These are phyloP conservation scores for Tetrahymena thermophila DNA, from an alignment of 73 alveolate species.

Conservation along the genomic window DNA sequence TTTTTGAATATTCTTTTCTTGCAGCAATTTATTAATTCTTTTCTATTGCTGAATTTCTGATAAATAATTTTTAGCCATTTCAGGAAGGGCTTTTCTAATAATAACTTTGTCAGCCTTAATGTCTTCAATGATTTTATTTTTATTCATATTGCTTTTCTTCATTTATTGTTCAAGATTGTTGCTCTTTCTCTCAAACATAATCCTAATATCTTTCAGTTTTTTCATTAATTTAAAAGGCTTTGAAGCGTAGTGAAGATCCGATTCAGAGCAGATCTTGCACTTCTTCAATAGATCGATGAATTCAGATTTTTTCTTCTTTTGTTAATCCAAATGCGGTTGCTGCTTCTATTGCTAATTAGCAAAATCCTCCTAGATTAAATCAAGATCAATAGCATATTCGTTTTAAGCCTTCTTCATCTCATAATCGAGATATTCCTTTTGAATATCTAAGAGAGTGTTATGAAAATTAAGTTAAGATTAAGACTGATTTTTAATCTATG, in stretches of 20 bases:
- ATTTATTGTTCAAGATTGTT: not conserved
- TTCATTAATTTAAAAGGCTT: not conserved
- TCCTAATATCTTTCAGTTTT: not conserved
- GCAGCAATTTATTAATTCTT: not conserved
- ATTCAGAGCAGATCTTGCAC: not conserved
- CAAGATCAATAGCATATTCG: not conserved
- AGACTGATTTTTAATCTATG: not conserved
- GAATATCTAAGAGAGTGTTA: not conserved
- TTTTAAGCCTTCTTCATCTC: not conserved
- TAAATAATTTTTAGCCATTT: not conserved
- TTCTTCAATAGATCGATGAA: not conserved
- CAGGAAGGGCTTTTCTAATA: not conserved
- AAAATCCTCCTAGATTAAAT: not conserved
- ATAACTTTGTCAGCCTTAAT: not conserved
- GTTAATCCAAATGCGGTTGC: not conserved
- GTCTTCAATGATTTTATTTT: not conserved
- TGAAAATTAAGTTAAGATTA: not conserved
- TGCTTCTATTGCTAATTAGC: not conserved
- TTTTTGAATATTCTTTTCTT: not conserved
- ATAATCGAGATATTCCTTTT: not conserved
- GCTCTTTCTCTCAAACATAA: not conserved
- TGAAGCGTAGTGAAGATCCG: not conserved
- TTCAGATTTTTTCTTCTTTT: not conserved
- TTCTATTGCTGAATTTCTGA: not conserved
- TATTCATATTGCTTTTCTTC: not conserved